Percentiles rank a stretch among this genome's conserved stretches.
Conservation (phyloP, 2,329 filamentous ascomycete genomes). For the Phaeosphaeria sp. region DNA sequence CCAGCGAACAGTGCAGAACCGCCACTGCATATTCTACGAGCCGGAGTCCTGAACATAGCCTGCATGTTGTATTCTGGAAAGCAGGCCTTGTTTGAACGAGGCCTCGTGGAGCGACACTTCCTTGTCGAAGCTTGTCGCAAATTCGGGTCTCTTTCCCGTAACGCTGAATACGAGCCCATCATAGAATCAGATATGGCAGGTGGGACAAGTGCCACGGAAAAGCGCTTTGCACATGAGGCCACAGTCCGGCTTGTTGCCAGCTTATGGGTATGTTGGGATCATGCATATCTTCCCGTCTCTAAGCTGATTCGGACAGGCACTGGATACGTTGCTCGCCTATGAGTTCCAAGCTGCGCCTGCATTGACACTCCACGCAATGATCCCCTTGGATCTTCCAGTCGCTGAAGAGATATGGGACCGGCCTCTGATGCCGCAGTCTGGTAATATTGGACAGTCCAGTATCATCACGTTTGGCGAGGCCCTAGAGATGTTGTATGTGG, state of each 20-base stretch:
- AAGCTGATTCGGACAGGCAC: background rate
- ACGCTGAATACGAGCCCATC: background rate
- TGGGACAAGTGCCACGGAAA: background rate
- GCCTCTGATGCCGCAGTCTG: background rate
- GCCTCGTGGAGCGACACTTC: slow-evolving; percentile 6
- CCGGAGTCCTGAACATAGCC: slow-evolving; percentile 14
- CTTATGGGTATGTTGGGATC: background rate
- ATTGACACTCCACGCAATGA: slow-evolving; percentile 12
- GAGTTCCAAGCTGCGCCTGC: slow-evolving; percentile 16
- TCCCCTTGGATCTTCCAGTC: slow-evolving; percentile 8
- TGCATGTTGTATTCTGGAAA: slow-evolving; percentile 16
- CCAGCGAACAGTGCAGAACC: background rate
- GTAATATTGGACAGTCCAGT: background rate
- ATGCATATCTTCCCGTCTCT: slow-evolving; percentile 8
- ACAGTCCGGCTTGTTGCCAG: background rate
- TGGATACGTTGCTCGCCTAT: background rate
- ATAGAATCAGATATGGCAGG: background rate
- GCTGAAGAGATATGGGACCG: slow-evolving; percentile 18
- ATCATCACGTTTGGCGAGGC: slow-evolving; percentile 29
- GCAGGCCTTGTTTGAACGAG: slow-evolving; percentile 7
- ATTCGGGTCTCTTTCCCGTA: slow-evolving; percentile 4
- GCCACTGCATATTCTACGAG: background rate
- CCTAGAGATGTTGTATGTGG: slow-evolving; percentile 56
- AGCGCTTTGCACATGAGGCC: background rate
- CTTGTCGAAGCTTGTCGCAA: slow-evolving; percentile 12